Base-by-base conservation (phyloP, 352 stramenopile species). In the Nothophytophthora sp. region DNA sequence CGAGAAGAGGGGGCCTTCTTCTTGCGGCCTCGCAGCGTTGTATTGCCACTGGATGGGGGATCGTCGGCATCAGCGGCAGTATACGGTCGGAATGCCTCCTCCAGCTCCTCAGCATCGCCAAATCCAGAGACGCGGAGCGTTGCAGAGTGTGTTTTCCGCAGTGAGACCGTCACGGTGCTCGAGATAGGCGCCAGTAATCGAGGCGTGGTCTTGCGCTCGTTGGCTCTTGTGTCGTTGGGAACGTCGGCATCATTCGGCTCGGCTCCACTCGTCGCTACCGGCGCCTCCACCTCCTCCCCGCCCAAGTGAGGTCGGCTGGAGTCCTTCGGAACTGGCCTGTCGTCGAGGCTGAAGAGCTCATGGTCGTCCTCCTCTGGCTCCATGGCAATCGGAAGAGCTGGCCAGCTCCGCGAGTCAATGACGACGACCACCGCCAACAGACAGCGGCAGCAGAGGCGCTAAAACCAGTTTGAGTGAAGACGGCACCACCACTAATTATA, bases 131-230 rank as follows among this genome's bases (percentile, higher is more conserved):
- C 44, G 33, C 4, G 27, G 28, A 45, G 19, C 12, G 50, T 32
- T 35, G 57, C 57, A 0, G 57, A 66, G 34, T 52, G 57, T n/a
- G 55, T 45, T 44, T 66, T 61, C 10, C 50, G 57, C 12, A 24
- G 11, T 25, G 43, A 32, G 5, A 25, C 34, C 6, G 23, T n/a
- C 4, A 18, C 15, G 5, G 32, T 44, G 24, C 15, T n/a, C 5
- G 32, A 4, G 24, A 47, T 35, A 23, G 39, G 27, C 5, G 39
- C 25, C n/a, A 23, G n/a, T 25, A 36, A 15, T 4, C 29, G 29
- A 35, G 29, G 29, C 16, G 29, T 12, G 16, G n/a, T n/a, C n/a
- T n/a, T 18, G 19, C 16, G 3, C 10, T 42, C 36, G 4, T 42
- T 25, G 7, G 11, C 18, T n/a, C n/a, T n/a, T n/a, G n/a, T n/a